A percentile compares a stretch with the other conserved stretches of the same genome.
These are phyloP conservation scores for Penstemon barbatus DNA, from an alignment of 257 asterid species.

Conservation along the genomic window DNA sequence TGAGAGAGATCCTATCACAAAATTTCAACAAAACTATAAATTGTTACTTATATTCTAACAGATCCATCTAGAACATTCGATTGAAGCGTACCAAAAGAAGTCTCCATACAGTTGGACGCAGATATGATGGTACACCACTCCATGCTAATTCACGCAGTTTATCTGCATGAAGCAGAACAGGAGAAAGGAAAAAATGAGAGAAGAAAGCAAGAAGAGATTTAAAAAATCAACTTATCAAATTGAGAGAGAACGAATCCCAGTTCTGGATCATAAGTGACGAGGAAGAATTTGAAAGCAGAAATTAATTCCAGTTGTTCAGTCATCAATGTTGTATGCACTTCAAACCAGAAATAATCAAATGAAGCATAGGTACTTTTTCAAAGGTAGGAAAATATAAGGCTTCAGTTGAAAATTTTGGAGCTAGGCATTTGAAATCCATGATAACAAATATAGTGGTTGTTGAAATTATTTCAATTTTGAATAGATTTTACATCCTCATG, in stretches of 20 bases:
- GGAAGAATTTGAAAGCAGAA: not conserved
- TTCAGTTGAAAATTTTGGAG: too few relatives aligned
- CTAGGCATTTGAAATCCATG: too few relatives aligned
- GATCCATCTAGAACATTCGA: not conserved
- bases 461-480: too few relatives aligned
- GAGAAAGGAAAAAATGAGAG: conserved; percentile 20
- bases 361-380: not conserved
- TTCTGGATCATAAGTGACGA: not conserved
- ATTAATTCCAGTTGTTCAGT: not conserved
- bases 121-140: conserved; percentile 93
- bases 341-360: conserved; percentile 7
- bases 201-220: conserved; percentile 5
- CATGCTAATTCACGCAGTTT: conserved; percentile 91
- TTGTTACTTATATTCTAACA: not conserved
- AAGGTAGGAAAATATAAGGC: not conserved
- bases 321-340: not conserved
- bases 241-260: conserved; percentile 6
- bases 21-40: conserved; percentile 5
- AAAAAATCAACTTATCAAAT: conserved; percentile 8
- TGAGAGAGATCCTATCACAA: conserved; percentile 8
- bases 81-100: conserved; percentile 82
- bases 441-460: too few relatives aligned
- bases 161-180: conserved; percentile 49
- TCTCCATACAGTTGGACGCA: conserved; percentile 94
- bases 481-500: too few relatives aligned